Conservation (phyloP, 164 flowering plant genomes). For the Macadamia tetraphylla region DNA sequence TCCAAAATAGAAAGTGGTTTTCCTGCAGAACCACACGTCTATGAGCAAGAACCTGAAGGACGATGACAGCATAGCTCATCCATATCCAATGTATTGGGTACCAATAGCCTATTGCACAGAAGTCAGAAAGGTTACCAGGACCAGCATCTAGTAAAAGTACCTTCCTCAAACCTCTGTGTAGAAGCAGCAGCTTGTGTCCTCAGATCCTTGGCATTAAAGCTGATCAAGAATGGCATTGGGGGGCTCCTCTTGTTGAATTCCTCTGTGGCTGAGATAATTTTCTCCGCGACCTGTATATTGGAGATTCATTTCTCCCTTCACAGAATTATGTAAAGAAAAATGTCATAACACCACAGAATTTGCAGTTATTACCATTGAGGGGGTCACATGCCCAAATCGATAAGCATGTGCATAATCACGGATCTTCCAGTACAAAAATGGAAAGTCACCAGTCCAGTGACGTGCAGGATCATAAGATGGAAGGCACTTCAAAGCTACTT, state of each 20-base stretch:
- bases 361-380: conserved; percentile 51
- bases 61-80: neutral
- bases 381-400: conserved; percentile 55
- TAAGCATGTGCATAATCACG: conserved; percentile 94
- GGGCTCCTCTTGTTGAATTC: conserved; percentile 55
- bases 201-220: conserved; percentile 64
- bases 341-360: neutral
- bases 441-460: conserved; percentile 28
- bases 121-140: neutral
- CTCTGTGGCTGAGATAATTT: conserved; percentile 58
- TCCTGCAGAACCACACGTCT: conserved; percentile 43
- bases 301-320: conserved; percentile 8
- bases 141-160: conserved; percentile 25
- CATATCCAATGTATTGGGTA: neutral
- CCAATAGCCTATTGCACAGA: no score
- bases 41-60: neutral
- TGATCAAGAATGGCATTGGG: conserved; percentile 54
- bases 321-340: conserved; percentile 8
- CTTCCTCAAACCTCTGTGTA: conserved; percentile 82
- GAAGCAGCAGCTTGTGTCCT: conserved; percentile 94
- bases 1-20: conserved; percentile 76
- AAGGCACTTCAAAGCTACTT: conserved; percentile 62
- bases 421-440: conserved; percentile 83
- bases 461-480: conserved; percentile 62
- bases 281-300: conserved; percentile 70